These are phyloP conservation scores for Solanum raphanifolium DNA, from an alignment of 257 asterid genomes.

Conservation along the genomic window DNA sequence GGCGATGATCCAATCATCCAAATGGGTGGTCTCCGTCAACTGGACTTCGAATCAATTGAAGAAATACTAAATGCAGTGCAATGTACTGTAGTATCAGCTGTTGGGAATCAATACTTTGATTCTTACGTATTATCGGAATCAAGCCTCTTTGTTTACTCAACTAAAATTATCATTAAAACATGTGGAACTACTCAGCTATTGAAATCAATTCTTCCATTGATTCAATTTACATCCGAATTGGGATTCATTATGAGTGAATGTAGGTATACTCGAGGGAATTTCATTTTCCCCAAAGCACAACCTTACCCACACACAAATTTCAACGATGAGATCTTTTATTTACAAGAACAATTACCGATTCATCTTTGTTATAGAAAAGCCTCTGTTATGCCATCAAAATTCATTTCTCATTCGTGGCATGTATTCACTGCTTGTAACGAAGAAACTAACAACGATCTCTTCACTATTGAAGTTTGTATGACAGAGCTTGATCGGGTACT, in stretches of 20 bases:
- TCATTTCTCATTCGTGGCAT: conserved; percentile 76
- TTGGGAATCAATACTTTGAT: conserved; percentile 66
- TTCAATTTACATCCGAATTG: conserved; percentile 30
- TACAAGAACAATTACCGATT: conserved; percentile 47
- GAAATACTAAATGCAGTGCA: conserved; percentile 72
- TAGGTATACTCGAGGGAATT: conserved; percentile 86
- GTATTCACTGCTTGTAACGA: conserved; percentile 56
- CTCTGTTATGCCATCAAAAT: conserved; percentile 43
- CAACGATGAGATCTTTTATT: conserved; percentile 51
- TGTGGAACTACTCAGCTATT: conserved; percentile 91
- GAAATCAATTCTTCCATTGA: conserved; percentile 58
- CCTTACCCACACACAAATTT: conserved; percentile 77
- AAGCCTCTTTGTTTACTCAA: conserved; percentile 78
- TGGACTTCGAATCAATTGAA: conserved; percentile 46
- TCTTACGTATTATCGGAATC: conserved; percentile 81
- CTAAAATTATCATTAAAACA: conserved; percentile 81
- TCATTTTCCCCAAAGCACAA: conserved; percentile 82
- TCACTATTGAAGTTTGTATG: conserved; percentile 85
- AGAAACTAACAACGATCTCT: conserved; percentile 3
- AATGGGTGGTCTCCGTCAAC: conserved; percentile 55
- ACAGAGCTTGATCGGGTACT: conserved; percentile 61
- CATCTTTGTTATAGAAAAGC: conserved; percentile 46
- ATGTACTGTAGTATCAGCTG: conserved; percentile 90
- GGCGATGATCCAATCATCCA: conserved; percentile 51
- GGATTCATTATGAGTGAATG: conserved; percentile 63